phyloP scores from a whole-genome alignment of 306 rosid genomes.

The Cyclanthera cordifolia region DNA sequence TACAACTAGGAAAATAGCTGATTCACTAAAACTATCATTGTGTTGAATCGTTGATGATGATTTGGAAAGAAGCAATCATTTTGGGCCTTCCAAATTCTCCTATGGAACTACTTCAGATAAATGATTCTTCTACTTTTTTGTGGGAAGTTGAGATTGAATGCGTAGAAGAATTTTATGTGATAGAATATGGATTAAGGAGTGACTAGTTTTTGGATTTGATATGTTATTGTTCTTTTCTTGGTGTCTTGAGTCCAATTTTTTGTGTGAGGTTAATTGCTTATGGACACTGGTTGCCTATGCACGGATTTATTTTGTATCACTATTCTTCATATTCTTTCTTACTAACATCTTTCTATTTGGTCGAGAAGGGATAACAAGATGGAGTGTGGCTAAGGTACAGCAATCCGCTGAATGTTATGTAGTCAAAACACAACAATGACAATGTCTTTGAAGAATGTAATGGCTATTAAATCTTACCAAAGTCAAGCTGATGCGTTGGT shows the following conservation, averaged over 20 bases:
- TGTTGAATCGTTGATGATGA: no score
- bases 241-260: neutral
- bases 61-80: no score
- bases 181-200: neutral
- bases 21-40: no score
- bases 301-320: neutral
- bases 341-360: conserved; percentile 2
- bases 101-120: neutral
- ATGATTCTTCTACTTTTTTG: neutral
- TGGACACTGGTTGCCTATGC: neutral
- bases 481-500: conserved; percentile 33
- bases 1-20: no score
- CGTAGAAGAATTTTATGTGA: neutral
- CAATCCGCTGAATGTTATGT: conserved; percentile 8
- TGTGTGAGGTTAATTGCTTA: neutral
- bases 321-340: neutral
- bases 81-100: no score
- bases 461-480: conserved; percentile 43
- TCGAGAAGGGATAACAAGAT: conserved; percentile 17
- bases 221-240: neutral
- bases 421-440: conserved; percentile 19
- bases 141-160: neutral
- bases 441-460: conserved; percentile 23
- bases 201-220: neutral
- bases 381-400: conserved; percentile 12